Conservation (phyloP, 768 basidiomycete species). For the Terana coerulea region DNA sequence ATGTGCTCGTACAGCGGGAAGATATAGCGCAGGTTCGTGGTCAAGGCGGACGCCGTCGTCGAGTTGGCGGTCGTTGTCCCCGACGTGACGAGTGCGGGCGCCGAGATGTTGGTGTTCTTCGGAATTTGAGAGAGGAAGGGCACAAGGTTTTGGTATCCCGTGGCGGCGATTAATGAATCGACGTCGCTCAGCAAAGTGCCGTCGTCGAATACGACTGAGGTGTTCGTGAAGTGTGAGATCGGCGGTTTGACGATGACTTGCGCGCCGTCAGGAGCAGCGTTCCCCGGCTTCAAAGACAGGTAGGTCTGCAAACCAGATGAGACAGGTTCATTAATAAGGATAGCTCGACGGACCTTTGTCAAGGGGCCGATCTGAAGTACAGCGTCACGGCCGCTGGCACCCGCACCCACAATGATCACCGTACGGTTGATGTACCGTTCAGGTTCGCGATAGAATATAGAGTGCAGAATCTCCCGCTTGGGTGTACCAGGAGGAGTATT, state of each 20-base stretch:
- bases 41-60: slow-evolving; percentile 27
- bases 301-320: slow-evolving; percentile 27
- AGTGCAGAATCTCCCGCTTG: slow-evolving; percentile 44
- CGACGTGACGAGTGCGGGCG: slow-evolving; percentile 16
- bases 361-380: slow-evolving; percentile 37
- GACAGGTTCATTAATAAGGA: background rate
- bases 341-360: slow-evolving; percentile 36
- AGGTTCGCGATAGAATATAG: slow-evolving; percentile 50
- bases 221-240: slow-evolving; percentile 44
- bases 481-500: slow-evolving; percentile 18
- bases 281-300: slow-evolving; percentile 28
- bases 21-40: slow-evolving; percentile 50
- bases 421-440: slow-evolving; percentile 37
- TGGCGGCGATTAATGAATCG: slow-evolving; percentile 48
- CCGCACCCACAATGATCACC: slow-evolving; percentile 49
- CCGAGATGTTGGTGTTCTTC: slow-evolving; percentile 17
- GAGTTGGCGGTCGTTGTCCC: slow-evolving; percentile 17
- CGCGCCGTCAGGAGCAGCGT: slow-evolving; percentile 18
- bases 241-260: slow-evolving; percentile 33
- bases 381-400: slow-evolving; percentile 44
- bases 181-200: slow-evolving; percentile 36
- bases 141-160: slow-evolving; percentile 50
- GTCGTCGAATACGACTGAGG: slow-evolving; percentile 45
- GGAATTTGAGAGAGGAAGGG: slow-evolving; percentile 39
- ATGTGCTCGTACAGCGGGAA: slow-evolving; percentile 53